Percentiles rank a stretch among this genome's conserved stretches.
Conservation (phyloP, 2,329 filamentous ascomycete species). For the Aspergillus sergii region DNA sequence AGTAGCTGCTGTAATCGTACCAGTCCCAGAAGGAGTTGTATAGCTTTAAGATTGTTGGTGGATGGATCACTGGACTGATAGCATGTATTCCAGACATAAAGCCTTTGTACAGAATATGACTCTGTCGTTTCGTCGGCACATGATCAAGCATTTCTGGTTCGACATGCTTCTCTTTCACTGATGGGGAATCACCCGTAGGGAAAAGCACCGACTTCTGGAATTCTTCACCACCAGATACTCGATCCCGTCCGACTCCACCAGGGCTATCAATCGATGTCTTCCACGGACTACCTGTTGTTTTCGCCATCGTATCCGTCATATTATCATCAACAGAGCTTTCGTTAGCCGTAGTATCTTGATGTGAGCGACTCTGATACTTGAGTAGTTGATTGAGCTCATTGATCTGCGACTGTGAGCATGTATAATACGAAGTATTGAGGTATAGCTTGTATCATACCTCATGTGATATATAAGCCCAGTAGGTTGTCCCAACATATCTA, state of each 20-base stretch:
- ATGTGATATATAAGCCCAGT: conserved; percentile 49
- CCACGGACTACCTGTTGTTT: conserved; percentile 23
- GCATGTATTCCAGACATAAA: conserved; percentile 52
- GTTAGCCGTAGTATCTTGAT: conserved; percentile 25
- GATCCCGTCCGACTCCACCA: conserved; percentile 6
- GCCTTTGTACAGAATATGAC: conserved; percentile 49
- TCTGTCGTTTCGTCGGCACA: conserved; percentile 48
- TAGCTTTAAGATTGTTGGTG: conserved; percentile 44
- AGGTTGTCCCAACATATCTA: conserved; percentile 50
- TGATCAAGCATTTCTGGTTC: conserved; percentile 45
- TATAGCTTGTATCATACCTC: conserved; percentile 32
- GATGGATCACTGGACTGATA: conserved; percentile 48
- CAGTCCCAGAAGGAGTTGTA: conserved; percentile 51
- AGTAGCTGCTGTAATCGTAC: conserved; percentile 44
- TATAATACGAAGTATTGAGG: too few relatives aligned
- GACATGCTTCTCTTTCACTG: conserved; percentile 34
- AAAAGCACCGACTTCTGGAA: conserved; percentile 43
- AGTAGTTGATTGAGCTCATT: conserved; percentile 48
- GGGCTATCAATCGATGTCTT: conserved; percentile 22
- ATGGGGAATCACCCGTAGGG: conserved; percentile 39
- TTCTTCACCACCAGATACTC: conserved; percentile 28
- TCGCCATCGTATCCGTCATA: conserved; percentile 20
- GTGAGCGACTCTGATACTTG: conserved; percentile 44
- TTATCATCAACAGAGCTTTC: conserved; percentile 28
- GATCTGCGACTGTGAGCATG: conserved; percentile 31